Conservation (phyloP, 2,329 filamentous ascomycete species). For the Diaporthe vaccinii region DNA sequence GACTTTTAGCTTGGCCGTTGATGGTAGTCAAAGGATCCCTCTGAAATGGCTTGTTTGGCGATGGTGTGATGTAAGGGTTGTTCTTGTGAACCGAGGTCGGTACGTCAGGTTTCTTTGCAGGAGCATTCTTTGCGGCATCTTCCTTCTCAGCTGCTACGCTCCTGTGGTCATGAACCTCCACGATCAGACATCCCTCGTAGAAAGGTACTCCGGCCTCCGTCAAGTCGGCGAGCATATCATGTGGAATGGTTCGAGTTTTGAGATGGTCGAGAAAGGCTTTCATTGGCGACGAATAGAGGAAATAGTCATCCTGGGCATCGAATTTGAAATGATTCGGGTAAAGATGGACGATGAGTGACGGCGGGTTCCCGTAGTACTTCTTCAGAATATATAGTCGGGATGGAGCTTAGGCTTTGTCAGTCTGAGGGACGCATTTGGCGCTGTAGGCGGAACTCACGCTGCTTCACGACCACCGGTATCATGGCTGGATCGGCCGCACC, state of each 20-base stretch:
- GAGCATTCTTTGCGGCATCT: slow-evolving; percentile 64
- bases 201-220: slow-evolving; percentile 80
- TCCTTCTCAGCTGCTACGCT: slow-evolving; percentile 73
- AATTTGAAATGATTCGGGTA: slow-evolving; percentile 90
- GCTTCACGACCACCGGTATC: slow-evolving; percentile 57
- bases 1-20: slow-evolving; percentile 44
- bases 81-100: slow-evolving; percentile 94
- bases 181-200: slow-evolving; percentile 95
- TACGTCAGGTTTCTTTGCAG: slow-evolving; percentile 69
- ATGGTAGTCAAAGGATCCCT: slow-evolving; percentile 57
- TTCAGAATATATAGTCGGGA: slow-evolving; percentile 55
- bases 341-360: slow-evolving; percentile 89
- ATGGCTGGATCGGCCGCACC: slow-evolving; percentile 30
- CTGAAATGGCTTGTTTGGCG: slow-evolving; percentile 84
- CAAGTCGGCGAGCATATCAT: slow-evolving; percentile 88
- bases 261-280: slow-evolving; percentile 83
- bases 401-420: slow-evolving; percentile 36
- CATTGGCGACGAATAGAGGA: slow-evolving; percentile 94
- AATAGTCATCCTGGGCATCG: slow-evolving; percentile 93
- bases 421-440: not conserved
- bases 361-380: slow-evolving; percentile 68
- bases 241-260: slow-evolving; percentile 81
- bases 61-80: slow-evolving; percentile 90
- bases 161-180: slow-evolving; percentile 92
- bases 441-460: slow-evolving; percentile 46